These are phyloP conservation scores for Acer saccharum DNA, from an alignment of 345 rosid genomes.

Conservation along the genomic window DNA sequence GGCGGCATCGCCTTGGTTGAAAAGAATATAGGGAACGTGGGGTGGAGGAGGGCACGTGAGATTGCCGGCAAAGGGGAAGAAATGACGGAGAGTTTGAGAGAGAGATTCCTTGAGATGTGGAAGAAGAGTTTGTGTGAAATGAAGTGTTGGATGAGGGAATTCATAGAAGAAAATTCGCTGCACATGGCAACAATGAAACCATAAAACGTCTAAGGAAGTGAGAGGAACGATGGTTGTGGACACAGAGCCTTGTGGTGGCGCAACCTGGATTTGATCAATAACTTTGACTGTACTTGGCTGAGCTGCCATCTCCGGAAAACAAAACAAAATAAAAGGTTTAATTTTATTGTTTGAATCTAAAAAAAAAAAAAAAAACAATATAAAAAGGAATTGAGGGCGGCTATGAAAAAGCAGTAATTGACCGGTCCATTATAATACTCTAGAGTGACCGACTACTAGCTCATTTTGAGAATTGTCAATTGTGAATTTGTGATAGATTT, in stretches of 20 bases:
- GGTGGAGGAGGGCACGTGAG: slow-evolving; percentile 32
- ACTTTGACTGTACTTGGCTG: background rate
- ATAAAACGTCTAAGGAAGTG: slow-evolving; percentile 35
- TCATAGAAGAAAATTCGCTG: slow-evolving; percentile 36
- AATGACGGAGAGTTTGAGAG: slow-evolving; percentile 27
- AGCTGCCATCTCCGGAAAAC: background rate
- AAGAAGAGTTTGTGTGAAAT: slow-evolving; percentile 16
- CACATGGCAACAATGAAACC: slow-evolving; percentile 20
- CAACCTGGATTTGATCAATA: slow-evolving; percentile 30
- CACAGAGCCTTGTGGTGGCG: slow-evolving; percentile 31
- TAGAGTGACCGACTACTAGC: too few relatives aligned
- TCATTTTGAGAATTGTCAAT: too few relatives aligned
- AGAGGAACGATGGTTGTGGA: slow-evolving; percentile 40
- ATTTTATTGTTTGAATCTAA: too few relatives aligned
- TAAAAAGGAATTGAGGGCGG: too few relatives aligned
- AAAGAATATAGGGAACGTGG: slow-evolving; percentile 26
- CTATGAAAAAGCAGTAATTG: too few relatives aligned
- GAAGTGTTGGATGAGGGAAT: slow-evolving; percentile 17
- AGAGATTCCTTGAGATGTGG: slow-evolving; percentile 33
- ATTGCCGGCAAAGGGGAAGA: slow-evolving; percentile 32
- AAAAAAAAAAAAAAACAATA: too few relatives aligned
- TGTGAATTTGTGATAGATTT: too few relatives aligned
- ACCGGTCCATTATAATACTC: too few relatives aligned
- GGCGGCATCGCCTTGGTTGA: slow-evolving; percentile 13
- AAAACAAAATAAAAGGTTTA: too few relatives aligned